phyloP scores from a whole-genome alignment of 2,329 filamentous ascomycete species.

The Neofusicoccum cordaticola region DNA sequence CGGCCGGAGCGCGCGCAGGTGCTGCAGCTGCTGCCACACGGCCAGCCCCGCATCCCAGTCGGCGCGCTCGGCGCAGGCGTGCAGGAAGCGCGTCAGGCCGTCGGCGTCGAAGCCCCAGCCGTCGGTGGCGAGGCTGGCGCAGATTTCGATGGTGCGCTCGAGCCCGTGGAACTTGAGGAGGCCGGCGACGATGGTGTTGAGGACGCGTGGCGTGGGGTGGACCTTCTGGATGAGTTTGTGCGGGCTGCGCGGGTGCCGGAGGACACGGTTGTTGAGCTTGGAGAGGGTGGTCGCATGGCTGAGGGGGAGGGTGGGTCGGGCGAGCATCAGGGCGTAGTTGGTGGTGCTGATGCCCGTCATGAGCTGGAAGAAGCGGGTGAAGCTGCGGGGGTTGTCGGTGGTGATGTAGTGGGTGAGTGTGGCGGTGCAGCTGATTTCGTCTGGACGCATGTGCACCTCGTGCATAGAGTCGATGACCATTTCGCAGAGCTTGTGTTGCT shows the following conservation, averaged over 20 bases:
- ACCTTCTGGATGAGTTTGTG: constrained; percentile 43
- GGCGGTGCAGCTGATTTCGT: constrained; percentile 43
- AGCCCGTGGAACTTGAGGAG: constrained; percentile 46
- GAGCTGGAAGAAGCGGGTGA: constrained; percentile 38
- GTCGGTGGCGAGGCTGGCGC: constrained; percentile 41
- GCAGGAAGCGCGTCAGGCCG: constrained; percentile 39
- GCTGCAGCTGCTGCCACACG: constrained; percentile 44
- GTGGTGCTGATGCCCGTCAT: constrained; percentile 40
- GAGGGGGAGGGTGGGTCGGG: constrained; percentile 36
- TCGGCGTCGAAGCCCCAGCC: constrained; percentile 46
- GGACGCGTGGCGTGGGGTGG: constrained; percentile 44
- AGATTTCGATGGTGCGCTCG: constrained; percentile 42
- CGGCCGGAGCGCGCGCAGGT: constrained; percentile 21
- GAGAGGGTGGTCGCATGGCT: background rate
- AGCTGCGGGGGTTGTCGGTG: constrained; percentile 30
- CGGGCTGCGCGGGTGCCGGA: constrained; percentile 20
- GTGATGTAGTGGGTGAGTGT: constrained; percentile 41
- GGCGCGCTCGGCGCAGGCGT: constrained; percentile 38
- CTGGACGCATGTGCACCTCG: constrained; percentile 41
- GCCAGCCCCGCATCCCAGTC: constrained; percentile 38
- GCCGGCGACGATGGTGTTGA: constrained; percentile 41
- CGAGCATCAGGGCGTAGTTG: constrained; percentile 38
- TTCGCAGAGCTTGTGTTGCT: constrained; percentile 26
- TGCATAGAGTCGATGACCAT: constrained; percentile 32
- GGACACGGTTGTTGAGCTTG: background rate